Conservation (phyloP, 805 yeast genomes). For the Ogataea angusta region DNA sequence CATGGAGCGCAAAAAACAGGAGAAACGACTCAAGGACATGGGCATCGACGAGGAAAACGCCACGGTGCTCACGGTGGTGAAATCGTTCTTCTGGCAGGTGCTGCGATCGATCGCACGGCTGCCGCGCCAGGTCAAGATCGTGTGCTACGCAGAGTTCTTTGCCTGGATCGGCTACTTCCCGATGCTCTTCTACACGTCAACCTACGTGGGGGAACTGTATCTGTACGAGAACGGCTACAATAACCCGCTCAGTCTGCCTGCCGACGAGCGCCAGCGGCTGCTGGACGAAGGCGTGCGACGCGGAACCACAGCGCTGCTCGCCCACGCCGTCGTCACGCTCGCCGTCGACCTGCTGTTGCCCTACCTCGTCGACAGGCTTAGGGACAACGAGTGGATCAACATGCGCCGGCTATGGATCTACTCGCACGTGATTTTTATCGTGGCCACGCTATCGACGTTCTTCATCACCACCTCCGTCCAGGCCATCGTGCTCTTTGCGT, state of each 20-base stretch:
- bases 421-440: constrained; percentile 48
- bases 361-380: constrained; percentile 30
- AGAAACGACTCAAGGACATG: constrained; percentile 31
- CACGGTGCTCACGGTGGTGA: constrained; percentile 18
- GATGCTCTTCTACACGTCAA: constrained; percentile 60
- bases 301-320: constrained; percentile 50
- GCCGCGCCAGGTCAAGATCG: constrained; percentile 49
- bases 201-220: constrained; percentile 61
- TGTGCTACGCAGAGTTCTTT: constrained; percentile 56
- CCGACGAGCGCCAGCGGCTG: constrained; percentile 32
- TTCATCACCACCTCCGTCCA: constrained; percentile 37
- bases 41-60: constrained; percentile 33
- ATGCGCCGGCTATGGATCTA: constrained; percentile 46
- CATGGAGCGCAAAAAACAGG: constrained; percentile 36
- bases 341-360: constrained; percentile 45
- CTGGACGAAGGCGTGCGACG: constrained; percentile 47
- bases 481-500: constrained; percentile 48
- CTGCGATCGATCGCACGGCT: constrained; percentile 35
- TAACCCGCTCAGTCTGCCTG: constrained; percentile 40
- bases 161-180: constrained; percentile 73
- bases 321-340: constrained; percentile 48
- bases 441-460: constrained; percentile 47
- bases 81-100: constrained; percentile 34
- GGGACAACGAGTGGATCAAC: constrained; percentile 10
- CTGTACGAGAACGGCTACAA: constrained; percentile 38